A percentile compares a stretch with the other conserved stretches of the same genome.
Evolutionary conservation across 768 basidiomycete species (phyloP).

Genomic region (Lactarius pseudohatsudake): DNA sequence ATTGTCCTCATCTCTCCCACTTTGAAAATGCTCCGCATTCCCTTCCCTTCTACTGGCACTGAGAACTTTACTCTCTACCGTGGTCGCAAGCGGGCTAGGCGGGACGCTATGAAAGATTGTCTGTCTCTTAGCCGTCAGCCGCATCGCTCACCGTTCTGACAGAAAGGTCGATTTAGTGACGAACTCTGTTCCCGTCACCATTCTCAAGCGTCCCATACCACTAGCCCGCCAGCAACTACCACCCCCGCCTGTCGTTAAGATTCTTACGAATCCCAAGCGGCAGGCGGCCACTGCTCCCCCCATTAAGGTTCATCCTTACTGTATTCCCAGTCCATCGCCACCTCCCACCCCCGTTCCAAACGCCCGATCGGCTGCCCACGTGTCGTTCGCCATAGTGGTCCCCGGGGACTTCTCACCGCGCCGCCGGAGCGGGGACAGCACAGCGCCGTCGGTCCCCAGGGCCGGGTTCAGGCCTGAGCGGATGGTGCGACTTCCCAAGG

Average conservation of each 20-base stretch:
- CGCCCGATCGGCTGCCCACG: not conserved
- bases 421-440: not conserved
- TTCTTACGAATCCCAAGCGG: not conserved
- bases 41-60: not conserved
- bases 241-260: not conserved
- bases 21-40: not conserved
- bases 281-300: not conserved
- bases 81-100: not conserved
- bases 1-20: not conserved
- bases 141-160: not conserved
- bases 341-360: not conserved
- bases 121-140: not conserved
- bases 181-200: not conserved
- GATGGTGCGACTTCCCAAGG: not conserved
- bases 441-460: not conserved
- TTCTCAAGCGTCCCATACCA: not conserved
- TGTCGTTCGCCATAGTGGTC: not conserved
- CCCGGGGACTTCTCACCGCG: not conserved
- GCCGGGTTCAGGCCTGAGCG: not conserved
- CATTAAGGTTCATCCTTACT: too few species aligned
- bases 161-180: not conserved
- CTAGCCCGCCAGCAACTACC: not conserved
- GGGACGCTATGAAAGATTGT: constrained; percentile 7
- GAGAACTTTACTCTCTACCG: not conserved
- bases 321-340: not conserved